phyloP scores from a whole-genome alignment of 1,284 basidiomycete species.

The Cutaneotrichosporon sp. region DNA sequence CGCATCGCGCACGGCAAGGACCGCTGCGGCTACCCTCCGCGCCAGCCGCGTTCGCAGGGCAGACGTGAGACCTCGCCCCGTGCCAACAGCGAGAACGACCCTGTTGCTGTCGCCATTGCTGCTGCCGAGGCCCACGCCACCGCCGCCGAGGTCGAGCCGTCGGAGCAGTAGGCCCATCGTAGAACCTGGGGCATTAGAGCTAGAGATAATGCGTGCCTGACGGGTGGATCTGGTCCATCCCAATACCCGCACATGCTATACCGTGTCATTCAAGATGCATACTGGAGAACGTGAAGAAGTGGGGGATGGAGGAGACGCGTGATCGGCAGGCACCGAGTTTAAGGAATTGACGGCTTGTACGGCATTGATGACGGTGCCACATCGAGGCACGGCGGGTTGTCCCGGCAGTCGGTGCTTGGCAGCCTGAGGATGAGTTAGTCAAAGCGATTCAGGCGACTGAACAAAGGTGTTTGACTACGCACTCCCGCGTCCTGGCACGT shows the following conservation, averaged over 20 bases:
- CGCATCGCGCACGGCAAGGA: constrained; percentile 92
- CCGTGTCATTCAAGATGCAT: constrained; percentile 6
- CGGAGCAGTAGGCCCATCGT: not conserved
- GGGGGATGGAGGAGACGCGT: too few relatives aligned
- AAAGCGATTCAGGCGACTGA: not conserved
- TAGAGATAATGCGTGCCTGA: constrained; percentile 12
- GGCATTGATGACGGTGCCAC: not conserved
- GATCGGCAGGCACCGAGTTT: not conserved
- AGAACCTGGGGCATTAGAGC: not conserved
- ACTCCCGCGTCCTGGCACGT: too few relatives aligned
- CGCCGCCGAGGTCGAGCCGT: not conserved
- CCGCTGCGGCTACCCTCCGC: constrained; percentile 66
- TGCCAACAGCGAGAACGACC: constrained; percentile 20
- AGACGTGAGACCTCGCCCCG: constrained; percentile 26
- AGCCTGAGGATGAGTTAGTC: too few relatives aligned
- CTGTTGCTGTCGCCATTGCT: constrained; percentile 27
- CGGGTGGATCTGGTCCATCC: constrained; percentile 7
- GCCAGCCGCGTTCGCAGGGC: constrained; percentile 23
- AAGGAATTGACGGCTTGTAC: not conserved
- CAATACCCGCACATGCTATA: constrained; percentile 14
- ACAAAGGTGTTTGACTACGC: not conserved
- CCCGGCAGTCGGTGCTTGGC: not conserved
- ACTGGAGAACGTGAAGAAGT: not conserved
- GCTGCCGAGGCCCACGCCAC: constrained; percentile 24
- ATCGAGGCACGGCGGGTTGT: not conserved